These are phyloP conservation scores for Phytophthora pluvialis DNA, from an alignment of 352 stramenopile genomes.

Conservation along the genomic window DNA sequence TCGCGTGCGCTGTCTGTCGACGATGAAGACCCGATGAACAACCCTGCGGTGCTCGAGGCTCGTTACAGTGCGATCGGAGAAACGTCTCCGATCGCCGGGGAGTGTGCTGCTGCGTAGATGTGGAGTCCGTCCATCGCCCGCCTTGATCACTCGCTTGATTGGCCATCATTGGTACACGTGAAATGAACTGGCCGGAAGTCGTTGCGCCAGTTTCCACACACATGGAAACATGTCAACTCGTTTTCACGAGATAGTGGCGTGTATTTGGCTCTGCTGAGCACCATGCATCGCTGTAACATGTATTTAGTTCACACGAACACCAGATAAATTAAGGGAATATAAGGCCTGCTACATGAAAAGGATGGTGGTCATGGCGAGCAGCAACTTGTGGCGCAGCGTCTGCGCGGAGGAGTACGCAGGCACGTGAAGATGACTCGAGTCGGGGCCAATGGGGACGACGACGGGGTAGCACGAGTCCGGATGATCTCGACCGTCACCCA, in stretches of 20 bases:
- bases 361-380: conserved; percentile 59
- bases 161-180: conserved; percentile 15
- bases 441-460: conserved; percentile 36
- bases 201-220: conserved; percentile 21
- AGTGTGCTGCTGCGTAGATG: conserved; percentile 17
- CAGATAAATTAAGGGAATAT: conserved; percentile 32
- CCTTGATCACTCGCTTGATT: conserved; percentile 17
- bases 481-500: conserved; percentile 51
- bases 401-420: conserved; percentile 59
- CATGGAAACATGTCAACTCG: conserved; percentile 17
- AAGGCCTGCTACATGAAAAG: conserved; percentile 32
- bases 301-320: conserved; percentile 52
- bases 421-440: conserved; percentile 56
- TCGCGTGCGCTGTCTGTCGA: conserved; percentile 65
- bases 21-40: conserved; percentile 60
- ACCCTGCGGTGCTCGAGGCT: conserved; percentile 48
- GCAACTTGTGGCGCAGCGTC: conserved; percentile 64
- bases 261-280: conserved; percentile 13
- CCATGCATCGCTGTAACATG: conserved; percentile 41
- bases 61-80: conserved; percentile 36
- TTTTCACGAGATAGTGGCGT: conserved; percentile 14
- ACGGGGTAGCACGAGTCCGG: conserved; percentile 70
- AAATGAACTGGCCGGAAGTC: conserved; percentile 24
- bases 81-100: conserved; percentile 7
- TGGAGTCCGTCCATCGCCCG: background rate